phyloP scores from a whole-genome alignment of 1,284 basidiomycete species.

The Moniliophthora roreri region DNA sequence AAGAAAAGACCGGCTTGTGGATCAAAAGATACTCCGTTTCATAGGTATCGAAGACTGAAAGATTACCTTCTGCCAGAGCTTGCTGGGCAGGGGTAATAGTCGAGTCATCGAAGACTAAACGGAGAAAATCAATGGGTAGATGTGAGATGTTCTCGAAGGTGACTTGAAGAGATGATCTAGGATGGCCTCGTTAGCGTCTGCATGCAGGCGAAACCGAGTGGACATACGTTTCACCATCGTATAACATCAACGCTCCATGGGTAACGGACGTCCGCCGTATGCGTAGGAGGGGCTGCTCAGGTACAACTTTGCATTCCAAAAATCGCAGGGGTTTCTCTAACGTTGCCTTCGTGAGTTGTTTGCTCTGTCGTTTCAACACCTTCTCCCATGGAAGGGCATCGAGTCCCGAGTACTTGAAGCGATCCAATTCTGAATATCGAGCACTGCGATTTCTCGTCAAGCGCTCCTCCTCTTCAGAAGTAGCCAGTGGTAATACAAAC shows the following conservation, averaged over 20 bases:
- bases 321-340: conserved; percentile 44
- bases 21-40: conserved; percentile 87
- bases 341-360: conserved; percentile 31
- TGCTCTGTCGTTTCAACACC: conserved; percentile 35
- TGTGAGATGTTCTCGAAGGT: conserved; percentile 87
- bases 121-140: conserved; percentile 82
- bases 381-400: conserved; percentile 63
- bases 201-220: conserved; percentile 12
- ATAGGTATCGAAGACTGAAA: conserved; percentile 84
- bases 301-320: conserved; percentile 77
- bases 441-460: conserved; percentile 56
- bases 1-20: conserved; percentile 79
- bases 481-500: conserved; percentile 76
- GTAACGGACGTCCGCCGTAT: conserved; percentile 86
- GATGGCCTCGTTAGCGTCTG: not conserved
- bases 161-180: conserved; percentile 78
- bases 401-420: conserved; percentile 72
- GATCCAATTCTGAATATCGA: conserved; percentile 61
- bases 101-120: conserved; percentile 87
- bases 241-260: conserved; percentile 91
- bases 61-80: conserved; percentile 74
- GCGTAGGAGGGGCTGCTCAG: conserved; percentile 83
- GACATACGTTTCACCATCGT: conserved; percentile 84
- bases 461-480: conserved; percentile 69
- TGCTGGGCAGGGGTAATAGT: conserved; percentile 77